These are phyloP conservation scores for Calonectria henricotiae DNA, from an alignment of 2,329 filamentous ascomycete genomes.

Conservation along the genomic window DNA sequence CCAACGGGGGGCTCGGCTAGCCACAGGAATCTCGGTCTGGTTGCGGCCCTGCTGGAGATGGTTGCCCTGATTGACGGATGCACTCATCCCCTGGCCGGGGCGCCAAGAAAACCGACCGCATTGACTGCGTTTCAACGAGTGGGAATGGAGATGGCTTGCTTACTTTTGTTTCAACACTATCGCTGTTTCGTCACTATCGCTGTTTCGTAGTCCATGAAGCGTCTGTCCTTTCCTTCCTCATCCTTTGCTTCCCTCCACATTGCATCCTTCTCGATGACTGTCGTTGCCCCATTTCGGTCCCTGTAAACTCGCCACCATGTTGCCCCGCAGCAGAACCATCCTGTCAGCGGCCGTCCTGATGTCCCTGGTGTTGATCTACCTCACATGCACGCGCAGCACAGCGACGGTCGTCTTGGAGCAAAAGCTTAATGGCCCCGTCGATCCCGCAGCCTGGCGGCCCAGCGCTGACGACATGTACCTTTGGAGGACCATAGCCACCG, in stretches of 20 bases:
- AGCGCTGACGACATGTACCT: constrained; percentile 51
- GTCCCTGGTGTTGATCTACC: constrained; percentile 47
- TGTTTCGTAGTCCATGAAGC: neutral
- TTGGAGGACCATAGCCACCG: constrained; percentile 51
- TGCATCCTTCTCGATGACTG: constrained; percentile 1
- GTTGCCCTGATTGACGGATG: neutral
- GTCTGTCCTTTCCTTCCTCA: neutral
- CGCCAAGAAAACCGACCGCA: constrained; percentile 14
- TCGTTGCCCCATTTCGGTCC: neutral
- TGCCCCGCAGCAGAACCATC: constrained; percentile 47
- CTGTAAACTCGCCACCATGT: constrained; percentile 30
- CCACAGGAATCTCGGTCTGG: neutral
- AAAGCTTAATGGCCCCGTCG: constrained; percentile 45
- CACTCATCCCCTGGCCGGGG: neutral
- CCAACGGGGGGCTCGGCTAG: neutral
- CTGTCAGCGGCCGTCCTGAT: constrained; percentile 44
- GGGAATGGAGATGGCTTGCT: constrained; percentile 4
- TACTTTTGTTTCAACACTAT: constrained; percentile 18
- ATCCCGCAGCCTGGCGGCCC: constrained; percentile 47
- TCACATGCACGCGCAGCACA: constrained; percentile 32
- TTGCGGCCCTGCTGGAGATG: constrained; percentile 8
- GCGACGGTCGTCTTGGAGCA: constrained; percentile 41
- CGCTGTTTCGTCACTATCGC: neutral
- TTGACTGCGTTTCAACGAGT: constrained; percentile 13
- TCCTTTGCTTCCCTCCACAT: neutral